Evolutionary conservation across 495 filamentous ascomycete genomes (phyloP).

Genomic region (Articulospora tetracladia): DNA sequence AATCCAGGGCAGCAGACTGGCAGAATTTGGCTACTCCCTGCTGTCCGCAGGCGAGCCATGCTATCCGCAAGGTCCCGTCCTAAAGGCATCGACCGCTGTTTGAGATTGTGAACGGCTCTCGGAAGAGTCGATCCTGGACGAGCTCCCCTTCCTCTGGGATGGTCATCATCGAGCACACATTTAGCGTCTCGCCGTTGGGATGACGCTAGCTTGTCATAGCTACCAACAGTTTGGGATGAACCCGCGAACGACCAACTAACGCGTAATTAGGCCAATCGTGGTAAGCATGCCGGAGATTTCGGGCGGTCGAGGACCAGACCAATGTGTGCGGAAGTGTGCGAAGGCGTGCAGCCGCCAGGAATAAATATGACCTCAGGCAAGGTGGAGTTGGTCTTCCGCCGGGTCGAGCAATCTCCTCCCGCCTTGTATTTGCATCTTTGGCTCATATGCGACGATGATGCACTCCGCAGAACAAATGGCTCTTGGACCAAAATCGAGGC

Average conservation of each 20-base stretch:
- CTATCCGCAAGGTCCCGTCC: neutral
- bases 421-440: too few species aligned
- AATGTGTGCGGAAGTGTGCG: neutral
- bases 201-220: neutral
- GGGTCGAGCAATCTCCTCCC: neutral
- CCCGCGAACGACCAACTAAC: neutral
- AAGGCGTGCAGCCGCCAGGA: too few species aligned
- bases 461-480: too few species aligned
- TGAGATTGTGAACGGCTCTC: slow-evolving; percentile 10
- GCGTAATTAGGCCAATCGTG: neutral
- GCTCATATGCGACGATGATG: too few species aligned
- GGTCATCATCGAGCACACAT: neutral
- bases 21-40: too few species aligned
- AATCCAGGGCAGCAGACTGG: too few species aligned
- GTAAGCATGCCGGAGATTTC: neutral
- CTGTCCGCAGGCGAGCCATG: neutral
- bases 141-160: neutral
- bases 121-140: slow-evolving; percentile 12
- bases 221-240: neutral
- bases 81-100: slow-evolving; percentile 1
- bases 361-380: too few species aligned
- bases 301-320: neutral
- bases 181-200: neutral
- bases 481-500: too few species aligned
- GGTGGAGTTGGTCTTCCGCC: neutral